phyloP scores from a whole-genome alignment of 768 basidiomycete genomes.

The Gloeostereum incarnatum region DNA sequence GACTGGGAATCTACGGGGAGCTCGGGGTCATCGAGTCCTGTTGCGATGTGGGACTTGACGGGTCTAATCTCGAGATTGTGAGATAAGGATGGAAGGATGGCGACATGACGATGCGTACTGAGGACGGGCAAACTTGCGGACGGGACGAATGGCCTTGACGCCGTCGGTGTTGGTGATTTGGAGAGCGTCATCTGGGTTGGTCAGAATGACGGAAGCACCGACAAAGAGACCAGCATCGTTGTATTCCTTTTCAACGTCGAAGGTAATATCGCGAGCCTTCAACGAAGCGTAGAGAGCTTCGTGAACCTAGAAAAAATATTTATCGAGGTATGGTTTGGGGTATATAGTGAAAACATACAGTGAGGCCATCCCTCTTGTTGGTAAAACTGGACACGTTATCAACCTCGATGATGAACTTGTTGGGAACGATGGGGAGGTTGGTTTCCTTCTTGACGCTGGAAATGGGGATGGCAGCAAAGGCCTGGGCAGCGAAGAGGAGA shows the following conservation, averaged over 20 bases:
- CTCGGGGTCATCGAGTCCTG: conserved; percentile 28
- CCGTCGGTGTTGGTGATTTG: conserved; percentile 32
- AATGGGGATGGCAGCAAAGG: conserved; percentile 21
- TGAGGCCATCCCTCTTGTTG: conserved; percentile 17
- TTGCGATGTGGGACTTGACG: conserved; percentile 29
- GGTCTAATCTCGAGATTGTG: conserved; percentile 21
- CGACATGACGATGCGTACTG: conserved; percentile 18
- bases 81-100: neutral
- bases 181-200: conserved; percentile 19
- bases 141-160: conserved; percentile 51
- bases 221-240: conserved; percentile 43
- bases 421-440: conserved; percentile 30
- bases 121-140: conserved; percentile 31
- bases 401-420: conserved; percentile 52
- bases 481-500: no score
- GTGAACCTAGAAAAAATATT: conserved; percentile 10
- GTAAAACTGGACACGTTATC: conserved; percentile 27
- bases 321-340: neutral
- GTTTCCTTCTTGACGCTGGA: conserved; percentile 27
- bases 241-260: conserved; percentile 43
- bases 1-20: conserved; percentile 37
- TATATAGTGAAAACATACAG: neutral
- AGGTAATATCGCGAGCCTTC: conserved; percentile 30
- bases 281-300: conserved; percentile 39
- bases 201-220: conserved; percentile 46